Evolutionary conservation across 2,329 filamentous ascomycete species (phyloP), one percentile per base, ranked within the genome.

Genomic region (Endoconidiophora polonica): DNA sequence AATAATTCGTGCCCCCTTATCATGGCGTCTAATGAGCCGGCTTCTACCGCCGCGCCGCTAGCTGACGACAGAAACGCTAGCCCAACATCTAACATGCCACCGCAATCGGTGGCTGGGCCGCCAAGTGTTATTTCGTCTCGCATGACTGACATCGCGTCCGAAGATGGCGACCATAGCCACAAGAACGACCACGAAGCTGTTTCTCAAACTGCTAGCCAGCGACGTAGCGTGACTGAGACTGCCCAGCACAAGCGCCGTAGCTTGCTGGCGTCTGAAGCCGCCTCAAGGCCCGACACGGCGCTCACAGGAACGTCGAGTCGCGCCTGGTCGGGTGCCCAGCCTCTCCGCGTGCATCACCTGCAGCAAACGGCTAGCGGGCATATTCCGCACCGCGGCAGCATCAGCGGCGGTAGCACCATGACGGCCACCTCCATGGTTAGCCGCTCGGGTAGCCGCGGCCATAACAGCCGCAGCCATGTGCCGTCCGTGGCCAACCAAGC

Each of bases 401-500:
- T 53, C 24, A 48, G 51, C 24, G 51, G 46, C 20, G 46, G 41
- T 4, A 53, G 43, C 43, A 49, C 47, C 6, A 46, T 29, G 7
- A 53, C 51, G 5, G 44, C 43, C 12, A 38, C 20, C 20, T 43
- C 46, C 1, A 16, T 40, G 2, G n/a, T 53, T n/a, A 53, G 43
- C 24, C 46, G 51, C 12, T 49, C 51, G 5, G 51, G 51, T 2
- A 53, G 51, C 14, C 48, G 39, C 9, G 47, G 47, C n/a, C 47
- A 53, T n/a, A 58, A 60, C 2, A 90, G 81, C 56, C 72, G 82
- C 43, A 87, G 81, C 61, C 91, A 98, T 69, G 87, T 94, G 18
- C 88, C 91, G 1, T 87, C 83, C 1, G 69, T 98, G 48, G 82
- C 86, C 2, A 87, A 86, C 14, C 83, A 90, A 60, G 90, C 86